Percentiles rank a stretch among this genome's conserved stretches.
Evolutionary conservation across 192 early-diverging fungal genomes (phyloP).

Genomic region (Umbelopsis isabellina): DNA sequence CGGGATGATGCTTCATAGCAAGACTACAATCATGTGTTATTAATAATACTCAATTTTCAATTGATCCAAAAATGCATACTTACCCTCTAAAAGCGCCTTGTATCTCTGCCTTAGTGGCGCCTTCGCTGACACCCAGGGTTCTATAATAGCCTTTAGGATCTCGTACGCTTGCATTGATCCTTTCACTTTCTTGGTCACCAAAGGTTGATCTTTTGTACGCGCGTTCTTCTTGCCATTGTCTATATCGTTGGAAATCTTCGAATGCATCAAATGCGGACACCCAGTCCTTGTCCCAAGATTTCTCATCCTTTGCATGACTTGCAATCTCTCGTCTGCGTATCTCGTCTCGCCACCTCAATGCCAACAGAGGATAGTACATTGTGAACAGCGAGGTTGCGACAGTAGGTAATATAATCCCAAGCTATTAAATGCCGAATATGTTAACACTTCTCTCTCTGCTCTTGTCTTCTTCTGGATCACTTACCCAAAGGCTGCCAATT

Average conservation of each 20-base stretch:
- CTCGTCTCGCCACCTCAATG: slow-evolving; percentile 41
- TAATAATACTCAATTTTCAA: background rate
- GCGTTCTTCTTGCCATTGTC: slow-evolving; percentile 32
- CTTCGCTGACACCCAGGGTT: slow-evolving; percentile 36
- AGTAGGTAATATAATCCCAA: slow-evolving; percentile 49
- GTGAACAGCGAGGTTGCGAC: slow-evolving; percentile 46
- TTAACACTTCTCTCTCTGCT: background rate
- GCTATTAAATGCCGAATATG: slow-evolving; percentile 29
- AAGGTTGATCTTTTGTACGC: background rate
- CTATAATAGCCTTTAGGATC: slow-evolving; percentile 54
- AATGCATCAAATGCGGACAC: slow-evolving; percentile 47
- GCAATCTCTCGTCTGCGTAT: slow-evolving; percentile 48
- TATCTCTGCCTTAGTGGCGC: slow-evolving; percentile 47
- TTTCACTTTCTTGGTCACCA: slow-evolving; percentile 15
- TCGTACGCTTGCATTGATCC: background rate
- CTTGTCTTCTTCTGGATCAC: background rate
- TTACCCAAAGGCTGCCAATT: slow-evolving; percentile 43
- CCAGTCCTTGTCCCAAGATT: slow-evolving; percentile 53
- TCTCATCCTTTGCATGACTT: slow-evolving; percentile 42
- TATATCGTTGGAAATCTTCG: slow-evolving; percentile 37
- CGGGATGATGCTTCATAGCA: slow-evolving; percentile 49
- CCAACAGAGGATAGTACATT: slow-evolving; percentile 55
- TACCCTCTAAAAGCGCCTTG: slow-evolving; percentile 56
- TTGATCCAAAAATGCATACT: background rate
- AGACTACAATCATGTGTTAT: slow-evolving; percentile 11